phyloP scores from a whole-genome alignment of 1,284 basidiomycete species.

The Anthracocystis setariae region DNA sequence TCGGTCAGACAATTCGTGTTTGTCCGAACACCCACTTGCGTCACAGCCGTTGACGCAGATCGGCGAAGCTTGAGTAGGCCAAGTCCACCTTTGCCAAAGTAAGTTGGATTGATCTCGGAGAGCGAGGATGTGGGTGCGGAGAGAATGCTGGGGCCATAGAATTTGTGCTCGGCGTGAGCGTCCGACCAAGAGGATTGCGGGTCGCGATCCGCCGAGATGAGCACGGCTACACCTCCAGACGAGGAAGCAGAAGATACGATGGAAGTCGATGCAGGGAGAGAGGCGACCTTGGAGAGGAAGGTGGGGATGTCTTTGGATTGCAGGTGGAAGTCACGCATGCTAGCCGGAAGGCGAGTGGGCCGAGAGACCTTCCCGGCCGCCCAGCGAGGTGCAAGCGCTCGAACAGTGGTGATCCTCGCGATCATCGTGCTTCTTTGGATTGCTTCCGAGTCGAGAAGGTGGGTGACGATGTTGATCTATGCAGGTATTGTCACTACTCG shows the following conservation, averaged over 20 bases:
- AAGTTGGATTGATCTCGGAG: slow-evolving; percentile 19
- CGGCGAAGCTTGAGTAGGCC: slow-evolving; percentile 41
- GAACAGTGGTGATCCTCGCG: neutral
- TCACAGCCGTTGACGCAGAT: neutral
- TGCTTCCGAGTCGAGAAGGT: too few species aligned
- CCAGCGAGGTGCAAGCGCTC: neutral
- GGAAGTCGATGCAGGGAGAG: slow-evolving; percentile 3
- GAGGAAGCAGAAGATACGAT: slow-evolving; percentile 6
- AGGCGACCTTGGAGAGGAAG: slow-evolving; percentile 24
- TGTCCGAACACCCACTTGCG: slow-evolving; percentile 12
- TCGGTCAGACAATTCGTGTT: slow-evolving; percentile 3
- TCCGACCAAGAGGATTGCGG: slow-evolving; percentile 28
- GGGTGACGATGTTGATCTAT: neutral
- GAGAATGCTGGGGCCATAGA: slow-evolving; percentile 43
- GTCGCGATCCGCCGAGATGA: slow-evolving; percentile 47
- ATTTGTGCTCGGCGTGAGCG: slow-evolving; percentile 8
- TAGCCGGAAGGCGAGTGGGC: neutral
- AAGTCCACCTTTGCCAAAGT: slow-evolving; percentile 44
- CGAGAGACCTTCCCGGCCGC: neutral
- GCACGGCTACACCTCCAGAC: slow-evolving; percentile 31
- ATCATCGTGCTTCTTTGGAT: neutral
- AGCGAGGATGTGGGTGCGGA: slow-evolving; percentile 19
- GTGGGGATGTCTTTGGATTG: slow-evolving; percentile 33
- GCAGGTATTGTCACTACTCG: too few species aligned
- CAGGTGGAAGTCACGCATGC: slow-evolving; percentile 31